A percentile compares a stretch with the other conserved stretches of the same genome.
These are phyloP conservation scores for Flaveria brownii DNA, from an alignment of 129 eudicot species.

Conservation along the genomic window DNA sequence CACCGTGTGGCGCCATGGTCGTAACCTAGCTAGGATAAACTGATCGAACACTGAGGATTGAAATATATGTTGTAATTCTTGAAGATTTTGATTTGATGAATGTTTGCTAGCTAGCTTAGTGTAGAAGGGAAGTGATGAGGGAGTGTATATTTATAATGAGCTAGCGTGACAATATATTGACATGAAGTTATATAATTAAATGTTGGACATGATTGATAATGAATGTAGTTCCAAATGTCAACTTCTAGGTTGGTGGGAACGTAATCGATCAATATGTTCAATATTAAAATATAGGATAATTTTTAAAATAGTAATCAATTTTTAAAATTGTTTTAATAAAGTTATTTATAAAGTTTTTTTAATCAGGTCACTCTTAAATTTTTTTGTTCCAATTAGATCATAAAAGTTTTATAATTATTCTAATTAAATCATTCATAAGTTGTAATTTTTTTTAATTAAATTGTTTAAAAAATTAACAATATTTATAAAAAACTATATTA, in stretches of 20 bases:
- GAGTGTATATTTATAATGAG: slow-evolving; percentile 41
- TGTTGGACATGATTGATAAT: slow-evolving; percentile 32
- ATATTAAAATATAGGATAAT: slow-evolving; percentile 3
- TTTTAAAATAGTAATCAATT: no score
- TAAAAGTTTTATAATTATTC: no score
- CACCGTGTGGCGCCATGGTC: slow-evolving; percentile 63
- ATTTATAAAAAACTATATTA: no score
- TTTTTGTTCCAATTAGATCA: no score
- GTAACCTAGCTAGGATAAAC: neutral
- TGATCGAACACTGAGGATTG: neutral
- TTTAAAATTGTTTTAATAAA: no score
- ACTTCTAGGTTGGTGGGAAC: slow-evolving; percentile 39
- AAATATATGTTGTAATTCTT: neutral
- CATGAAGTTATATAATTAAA: slow-evolving; percentile 33
- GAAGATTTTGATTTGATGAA: slow-evolving; percentile 19
- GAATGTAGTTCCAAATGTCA: slow-evolving; percentile 37
- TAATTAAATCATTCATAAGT: no score
- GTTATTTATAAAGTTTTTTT: no score
- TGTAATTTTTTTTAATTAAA: no score
- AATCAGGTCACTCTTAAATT: no score
- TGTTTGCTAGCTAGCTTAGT: slow-evolving; percentile 33
- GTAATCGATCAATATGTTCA: slow-evolving; percentile 27
- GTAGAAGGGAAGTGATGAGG: slow-evolving; percentile 40
- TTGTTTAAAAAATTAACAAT: no score
- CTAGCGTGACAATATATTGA: slow-evolving; percentile 23